Evolutionary conservation across 2,329 filamentous ascomycete species (phyloP), one percentile per base, ranked within the genome.

Genomic region (Trichoderma sp.): DNA sequence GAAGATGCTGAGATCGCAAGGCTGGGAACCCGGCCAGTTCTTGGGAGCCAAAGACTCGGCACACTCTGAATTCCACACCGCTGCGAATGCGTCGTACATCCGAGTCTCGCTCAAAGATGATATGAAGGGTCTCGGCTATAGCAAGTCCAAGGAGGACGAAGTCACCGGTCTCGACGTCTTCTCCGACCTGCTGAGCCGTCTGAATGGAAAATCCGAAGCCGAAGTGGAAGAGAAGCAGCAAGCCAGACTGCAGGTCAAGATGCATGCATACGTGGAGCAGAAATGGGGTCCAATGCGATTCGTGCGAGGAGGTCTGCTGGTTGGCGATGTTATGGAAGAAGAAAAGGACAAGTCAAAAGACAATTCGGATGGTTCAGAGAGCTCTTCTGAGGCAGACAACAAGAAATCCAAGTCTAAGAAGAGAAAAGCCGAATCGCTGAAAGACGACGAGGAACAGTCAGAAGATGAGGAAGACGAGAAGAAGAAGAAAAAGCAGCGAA

Each of bases 81-180:
- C 89, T 3, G 94, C 92, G 52, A 96, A 92, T 79, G 87, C 92
- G 31, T 93, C 93, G 3, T 92, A 96, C 77, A 96, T 98, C 75
- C 90, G 91, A 70, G 92, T 97, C 49, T 82, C 89, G 35, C 81
- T 97, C 72, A 97, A 97, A 77, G 94, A 98, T 77, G 94, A 98
- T 78, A 96, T 91, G 74, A 87, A 97, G 55, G 96, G 96, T 3
- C 84, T 99, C 55, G 96, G 96, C 35, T 96, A 94, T 72, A 91
- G 91, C 78, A 85, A 88, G 72, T 91, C 90, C 67, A 89, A 88
- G 74, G 89, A 91, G 73, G 90, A 93, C 73, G 88, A 92, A 76
- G 88, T 93, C 72, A 96, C 95, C 27, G 96, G 95, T 0, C 85
- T 98, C 47, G 92, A 94, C 77, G 91, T 91, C 21, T 93, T 98